Conservation (phyloP, 164 flowering plant species). For the Hamamelis virginiana region DNA sequence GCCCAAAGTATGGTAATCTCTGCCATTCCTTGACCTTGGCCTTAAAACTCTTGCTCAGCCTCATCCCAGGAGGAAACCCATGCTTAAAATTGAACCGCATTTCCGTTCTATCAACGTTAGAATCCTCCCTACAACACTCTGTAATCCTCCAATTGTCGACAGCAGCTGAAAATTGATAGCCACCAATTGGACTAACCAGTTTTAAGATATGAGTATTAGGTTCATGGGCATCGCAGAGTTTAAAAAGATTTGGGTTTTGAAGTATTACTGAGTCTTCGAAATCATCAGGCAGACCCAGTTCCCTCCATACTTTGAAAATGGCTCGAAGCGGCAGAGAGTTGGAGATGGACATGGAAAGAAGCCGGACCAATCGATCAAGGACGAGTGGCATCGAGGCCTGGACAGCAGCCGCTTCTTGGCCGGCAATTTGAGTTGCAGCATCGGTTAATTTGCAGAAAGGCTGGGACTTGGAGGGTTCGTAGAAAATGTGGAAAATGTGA, state of each 20-base stretch:
- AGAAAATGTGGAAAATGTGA: slow-evolving; percentile 62
- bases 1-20: slow-evolving; percentile 65
- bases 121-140: slow-evolving; percentile 57
- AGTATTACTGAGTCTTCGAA: slow-evolving; percentile 74
- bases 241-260: slow-evolving; percentile 48
- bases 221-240: slow-evolving; percentile 50
- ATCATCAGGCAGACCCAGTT: slow-evolving; percentile 86
- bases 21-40: slow-evolving; percentile 88
- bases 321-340: slow-evolving; percentile 75
- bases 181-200: slow-evolving; percentile 29
- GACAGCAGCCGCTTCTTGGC: slow-evolving; percentile 48
- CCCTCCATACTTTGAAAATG: slow-evolving; percentile 85
- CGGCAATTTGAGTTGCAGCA: slow-evolving; percentile 38
- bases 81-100: slow-evolving; percentile 61
- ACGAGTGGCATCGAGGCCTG: slow-evolving; percentile 37
- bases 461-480: slow-evolving; percentile 33
- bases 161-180: slow-evolving; percentile 29
- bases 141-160: slow-evolving; percentile 72
- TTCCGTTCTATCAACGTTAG: slow-evolving; percentile 40
- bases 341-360: slow-evolving; percentile 63
- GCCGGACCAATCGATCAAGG: slow-evolving; percentile 54
- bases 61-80: slow-evolving; percentile 85
- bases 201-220: slow-evolving; percentile 72
- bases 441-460: slow-evolving; percentile 60
- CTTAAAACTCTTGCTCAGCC: slow-evolving; percentile 62